Evolutionary conservation across 345 rosid species (phyloP).

Genomic region (Lepidium didymum): DNA sequence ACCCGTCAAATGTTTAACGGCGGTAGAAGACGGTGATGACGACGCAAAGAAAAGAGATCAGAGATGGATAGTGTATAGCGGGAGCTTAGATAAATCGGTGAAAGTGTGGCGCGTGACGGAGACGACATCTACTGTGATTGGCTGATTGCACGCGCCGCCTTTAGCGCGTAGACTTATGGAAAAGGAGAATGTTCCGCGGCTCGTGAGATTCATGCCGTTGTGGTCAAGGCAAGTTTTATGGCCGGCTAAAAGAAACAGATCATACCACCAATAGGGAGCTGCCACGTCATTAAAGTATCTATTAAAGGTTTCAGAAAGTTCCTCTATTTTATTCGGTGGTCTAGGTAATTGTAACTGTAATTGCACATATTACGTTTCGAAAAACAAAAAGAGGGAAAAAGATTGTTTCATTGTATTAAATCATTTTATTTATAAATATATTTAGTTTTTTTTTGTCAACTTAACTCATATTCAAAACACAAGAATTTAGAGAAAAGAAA

Average conservation of each 20-base stretch:
- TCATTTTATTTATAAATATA: background rate
- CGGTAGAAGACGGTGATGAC: constrained; percentile 37
- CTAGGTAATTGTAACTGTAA: background rate
- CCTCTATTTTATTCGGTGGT: constrained; percentile 13
- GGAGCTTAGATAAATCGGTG: constrained; percentile 79
- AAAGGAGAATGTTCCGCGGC: constrained; percentile 17
- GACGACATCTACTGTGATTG: constrained; percentile 19
- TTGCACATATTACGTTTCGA: constrained; percentile 13
- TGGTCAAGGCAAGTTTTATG: constrained; percentile 22
- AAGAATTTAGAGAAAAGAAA: too few species aligned
- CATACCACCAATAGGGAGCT: background rate
- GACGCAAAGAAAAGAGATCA: constrained; percentile 8
- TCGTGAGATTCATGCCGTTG: constrained; percentile 12
- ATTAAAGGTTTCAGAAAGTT: background rate
- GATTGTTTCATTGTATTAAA: constrained; percentile 12
- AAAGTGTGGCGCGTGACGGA: constrained; percentile 81
- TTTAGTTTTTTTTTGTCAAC: background rate
- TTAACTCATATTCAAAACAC: too few species aligned
- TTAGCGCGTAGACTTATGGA: background rate
- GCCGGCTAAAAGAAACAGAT: constrained; percentile 27
- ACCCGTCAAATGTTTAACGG: constrained; percentile 81
- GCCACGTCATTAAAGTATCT: constrained; percentile 11
- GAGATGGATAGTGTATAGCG: constrained; percentile 69
- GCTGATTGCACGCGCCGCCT: constrained; percentile 8
- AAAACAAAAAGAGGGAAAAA: background rate